Percentiles rank a stretch among this genome's conserved stretches.
phyloP scores from a whole-genome alignment of 352 stramenopile species.

The Peronospora destructor region DNA sequence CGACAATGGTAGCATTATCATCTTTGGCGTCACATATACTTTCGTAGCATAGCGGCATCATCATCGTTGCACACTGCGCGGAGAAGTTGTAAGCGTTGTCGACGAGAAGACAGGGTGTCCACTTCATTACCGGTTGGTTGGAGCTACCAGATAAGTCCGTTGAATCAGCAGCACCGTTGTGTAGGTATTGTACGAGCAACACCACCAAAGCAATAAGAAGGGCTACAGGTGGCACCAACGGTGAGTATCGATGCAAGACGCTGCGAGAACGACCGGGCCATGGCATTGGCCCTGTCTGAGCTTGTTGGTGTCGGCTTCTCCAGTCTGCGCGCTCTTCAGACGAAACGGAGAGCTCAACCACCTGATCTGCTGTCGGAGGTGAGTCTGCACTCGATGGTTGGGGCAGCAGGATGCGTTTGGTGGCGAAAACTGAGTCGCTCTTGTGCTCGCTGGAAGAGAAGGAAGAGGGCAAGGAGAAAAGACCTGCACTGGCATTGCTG shows the following conservation, averaged over 20 bases:
- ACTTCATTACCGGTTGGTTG: slow-evolving; percentile 18
- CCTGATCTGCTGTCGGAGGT: slow-evolving; percentile 14
- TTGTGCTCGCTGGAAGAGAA: slow-evolving; percentile 30
- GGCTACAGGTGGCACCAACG: slow-evolving; percentile 28
- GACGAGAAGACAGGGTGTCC: slow-evolving; percentile 28
- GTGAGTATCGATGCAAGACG: slow-evolving; percentile 26
- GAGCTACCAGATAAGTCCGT: slow-evolving; percentile 3
- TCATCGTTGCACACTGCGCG: slow-evolving; percentile 34
- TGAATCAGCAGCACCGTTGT: slow-evolving; percentile 15
- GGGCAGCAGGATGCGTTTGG: slow-evolving; percentile 6
- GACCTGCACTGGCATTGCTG: slow-evolving; percentile 14
- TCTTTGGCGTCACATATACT: slow-evolving; percentile 30
- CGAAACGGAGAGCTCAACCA: slow-evolving; percentile 30
- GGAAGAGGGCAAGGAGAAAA: slow-evolving; percentile 17
- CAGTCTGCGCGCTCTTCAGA: slow-evolving; percentile 20
- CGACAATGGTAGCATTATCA: slow-evolving; percentile 36
- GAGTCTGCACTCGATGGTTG: slow-evolving; percentile 13
- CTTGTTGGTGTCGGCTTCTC: slow-evolving; percentile 14
- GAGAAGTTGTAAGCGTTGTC: slow-evolving; percentile 23
- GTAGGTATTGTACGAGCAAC: slow-evolving; percentile 29
- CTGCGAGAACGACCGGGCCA: slow-evolving; percentile 28
- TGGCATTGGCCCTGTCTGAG: slow-evolving; percentile 23
- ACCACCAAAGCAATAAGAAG: slow-evolving; percentile 30
- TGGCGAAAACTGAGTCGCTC: slow-evolving; percentile 17
- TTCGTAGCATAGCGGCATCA: slow-evolving; percentile 43